Base-by-base conservation (phyloP, 176 grass and related monocot genomes). In the Zoysia pacifica region DNA sequence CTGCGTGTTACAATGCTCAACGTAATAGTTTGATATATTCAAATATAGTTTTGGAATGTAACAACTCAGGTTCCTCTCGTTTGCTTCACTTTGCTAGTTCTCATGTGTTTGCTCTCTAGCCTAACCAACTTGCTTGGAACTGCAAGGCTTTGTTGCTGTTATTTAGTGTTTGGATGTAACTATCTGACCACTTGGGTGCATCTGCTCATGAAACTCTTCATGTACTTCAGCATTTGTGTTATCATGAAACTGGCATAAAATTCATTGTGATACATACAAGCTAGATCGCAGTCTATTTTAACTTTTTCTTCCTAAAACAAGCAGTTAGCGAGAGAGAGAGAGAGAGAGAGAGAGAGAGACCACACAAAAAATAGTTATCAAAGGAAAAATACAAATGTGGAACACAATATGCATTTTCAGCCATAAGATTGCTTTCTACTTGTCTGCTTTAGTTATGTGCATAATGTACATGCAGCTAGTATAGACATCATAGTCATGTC, bases 321-420 rank as follows among this genome's bases (percentile, higher is more conserved):
- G 3, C 4, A 7, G 20, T 28, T 65, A 76, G 19, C 35, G 42
- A 77, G 73, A 74, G 16, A 68, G 67, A 75, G 6, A 4, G 49
- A 10, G 67, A 75, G 6, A 4, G 49, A 10, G 62, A 43, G 15
- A 68, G 42, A 62, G 15, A 69, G 55, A 42, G 16, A 65, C 4
- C 44, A 65, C 53, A 51, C 28, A 65, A 51, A 56, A 80, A 60
- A 74, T 7, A 74, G 12, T 9, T 55, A 73, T 72, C 38, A 47
- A 38, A 81, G 3, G 18, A 79, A 82, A 79, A 52, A 37, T 61
- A 77, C 15, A 36, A 43, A 11, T 59, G 19, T 56, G 43, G 71
- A 43, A 37, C 7, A 49, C 51, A 63, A 78, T 78, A 59, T 15
- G 2, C 47, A 72, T 72, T 46, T 69, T 9, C 68, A 37, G 19